Evolutionary conservation across 2,329 filamentous ascomycete species (phyloP).

Genomic region (Thielaviopsis cerberus): DNA sequence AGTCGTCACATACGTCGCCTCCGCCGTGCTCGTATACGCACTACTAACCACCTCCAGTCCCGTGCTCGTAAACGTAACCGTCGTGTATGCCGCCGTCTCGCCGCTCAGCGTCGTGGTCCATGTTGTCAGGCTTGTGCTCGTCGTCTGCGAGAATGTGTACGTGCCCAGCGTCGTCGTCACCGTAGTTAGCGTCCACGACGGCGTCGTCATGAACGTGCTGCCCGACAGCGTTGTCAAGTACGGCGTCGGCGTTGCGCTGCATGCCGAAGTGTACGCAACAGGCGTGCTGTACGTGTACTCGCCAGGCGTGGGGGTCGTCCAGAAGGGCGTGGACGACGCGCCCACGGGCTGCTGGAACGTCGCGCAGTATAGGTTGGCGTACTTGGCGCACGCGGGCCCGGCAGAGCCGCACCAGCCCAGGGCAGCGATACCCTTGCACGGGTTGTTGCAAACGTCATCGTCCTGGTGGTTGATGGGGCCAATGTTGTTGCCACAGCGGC

Average conservation of each 20-base stretch:
- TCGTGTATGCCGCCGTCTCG: conserved; percentile 6
- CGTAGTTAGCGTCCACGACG: conserved; percentile 6
- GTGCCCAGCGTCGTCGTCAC: conserved; percentile 8
- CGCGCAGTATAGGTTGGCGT: conserved; percentile 11
- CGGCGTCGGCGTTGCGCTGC: not conserved
- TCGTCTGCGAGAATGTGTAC: conserved; percentile 4
- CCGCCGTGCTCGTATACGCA: conserved; percentile 6
- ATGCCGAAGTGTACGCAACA: not conserved
- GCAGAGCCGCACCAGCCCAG: conserved; percentile 11
- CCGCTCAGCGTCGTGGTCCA: conserved; percentile 11
- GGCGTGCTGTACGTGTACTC: not conserved
- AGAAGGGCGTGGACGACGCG: not conserved
- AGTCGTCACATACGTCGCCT: conserved; percentile 8
- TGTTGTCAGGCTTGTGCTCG: conserved; percentile 1
- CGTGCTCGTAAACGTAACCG: conserved; percentile 8
- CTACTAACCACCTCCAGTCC: conserved; percentile 1
- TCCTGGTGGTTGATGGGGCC: conserved; percentile 9
- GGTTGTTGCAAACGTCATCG: conserved; percentile 11
- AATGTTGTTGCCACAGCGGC: conserved; percentile 11
- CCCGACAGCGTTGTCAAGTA: not conserved
- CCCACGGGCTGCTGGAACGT: not conserved
- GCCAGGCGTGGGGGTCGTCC: not conserved
- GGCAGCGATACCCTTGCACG: conserved; percentile 9
- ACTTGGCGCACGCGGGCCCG: conserved; percentile 3
- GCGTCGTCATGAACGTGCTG: not conserved